Conservation (phyloP, 768 basidiomycete genomes). For the Leccinum obscurum region DNA sequence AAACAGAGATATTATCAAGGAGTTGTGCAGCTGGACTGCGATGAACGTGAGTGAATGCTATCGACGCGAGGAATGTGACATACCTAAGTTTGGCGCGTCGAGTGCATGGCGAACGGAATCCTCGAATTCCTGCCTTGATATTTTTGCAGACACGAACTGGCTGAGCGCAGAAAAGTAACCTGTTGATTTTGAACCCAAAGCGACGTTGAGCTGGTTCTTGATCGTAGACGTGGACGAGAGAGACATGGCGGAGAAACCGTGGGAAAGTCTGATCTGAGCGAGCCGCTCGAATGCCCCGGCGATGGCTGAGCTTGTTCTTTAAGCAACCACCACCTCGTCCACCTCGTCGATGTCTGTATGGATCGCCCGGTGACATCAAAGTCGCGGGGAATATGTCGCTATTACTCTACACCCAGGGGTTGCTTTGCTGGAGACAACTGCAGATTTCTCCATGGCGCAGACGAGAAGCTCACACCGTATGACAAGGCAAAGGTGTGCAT, state of each 20-base stretch:
- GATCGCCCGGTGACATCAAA: slow-evolving; percentile 68
- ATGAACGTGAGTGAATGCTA: slow-evolving; percentile 10
- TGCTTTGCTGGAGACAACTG: slow-evolving; percentile 69
- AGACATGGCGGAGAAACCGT: slow-evolving; percentile 50
- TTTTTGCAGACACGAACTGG: slow-evolving; percentile 63
- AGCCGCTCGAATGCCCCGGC: neutral
- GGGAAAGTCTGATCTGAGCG: slow-evolving; percentile 14
- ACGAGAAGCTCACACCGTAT: slow-evolving; percentile 58
- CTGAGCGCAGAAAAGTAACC: slow-evolving; percentile 65
- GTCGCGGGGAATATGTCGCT: slow-evolving; percentile 68
- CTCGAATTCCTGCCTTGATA: slow-evolving; percentile 77
- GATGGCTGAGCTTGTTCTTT: neutral
- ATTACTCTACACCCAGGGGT: slow-evolving; percentile 61
- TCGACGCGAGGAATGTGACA: slow-evolving; percentile 6
- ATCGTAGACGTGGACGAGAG: slow-evolving; percentile 73
- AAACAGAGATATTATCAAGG: slow-evolving; percentile 79
- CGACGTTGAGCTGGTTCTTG: slow-evolving; percentile 62
- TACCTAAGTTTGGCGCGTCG: slow-evolving; percentile 55
- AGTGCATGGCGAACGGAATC: slow-evolving; percentile 63
- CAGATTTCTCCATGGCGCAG: slow-evolving; percentile 73
- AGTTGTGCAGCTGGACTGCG: slow-evolving; percentile 80
- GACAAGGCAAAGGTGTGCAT: slow-evolving; percentile 71
- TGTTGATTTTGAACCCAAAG: slow-evolving; percentile 60
- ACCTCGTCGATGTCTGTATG: slow-evolving; percentile 32
- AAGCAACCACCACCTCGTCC: slow-evolving; percentile 5